These are phyloP conservation scores for Basipetospora chlamydospora DNA, from an alignment of 2,329 filamentous ascomycete genomes.

Conservation along the genomic window DNA sequence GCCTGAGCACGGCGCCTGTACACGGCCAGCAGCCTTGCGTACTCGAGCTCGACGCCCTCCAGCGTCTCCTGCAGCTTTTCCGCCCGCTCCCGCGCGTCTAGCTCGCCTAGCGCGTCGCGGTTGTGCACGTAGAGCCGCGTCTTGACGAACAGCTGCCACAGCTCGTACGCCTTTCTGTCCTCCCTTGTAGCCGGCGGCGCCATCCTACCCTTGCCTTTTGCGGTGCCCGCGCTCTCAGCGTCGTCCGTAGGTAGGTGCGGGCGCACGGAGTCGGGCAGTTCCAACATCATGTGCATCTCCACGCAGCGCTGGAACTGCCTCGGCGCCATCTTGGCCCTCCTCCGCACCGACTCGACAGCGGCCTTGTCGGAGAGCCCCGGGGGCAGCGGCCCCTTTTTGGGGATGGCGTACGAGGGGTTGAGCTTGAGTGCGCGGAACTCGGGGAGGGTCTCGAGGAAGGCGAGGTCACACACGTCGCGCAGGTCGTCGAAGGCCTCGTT, in stretches of 20 bases:
- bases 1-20: constrained; percentile 22
- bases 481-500: constrained; percentile 75
- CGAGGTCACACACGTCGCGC: constrained; percentile 59
- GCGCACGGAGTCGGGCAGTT: constrained; percentile 40
- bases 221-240: constrained; percentile 11
- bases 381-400: constrained; percentile 23
- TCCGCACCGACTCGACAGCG: constrained; percentile 40
- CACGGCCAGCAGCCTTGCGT: constrained; percentile 46
- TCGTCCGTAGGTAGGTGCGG: constrained; percentile 28
- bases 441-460: constrained; percentile 43
- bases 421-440: constrained; percentile 43
- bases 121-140: constrained; percentile 65
- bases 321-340: constrained; percentile 54
- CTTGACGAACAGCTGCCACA: constrained; percentile 67
- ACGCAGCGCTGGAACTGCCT: constrained; percentile 63
- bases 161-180: constrained; percentile 47
- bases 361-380: constrained; percentile 34
- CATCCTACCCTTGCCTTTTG: constrained; percentile 22
- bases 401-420: constrained; percentile 34
- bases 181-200: constrained; percentile 29
- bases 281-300: constrained; percentile 59
- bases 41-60: constrained; percentile 55
- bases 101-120: constrained; percentile 51
- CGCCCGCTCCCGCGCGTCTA: constrained; percentile 53
- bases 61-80: constrained; percentile 60